Base-by-base conservation (phyloP, 768 basidiomycete species). In the Boletus sensibilis region DNA sequence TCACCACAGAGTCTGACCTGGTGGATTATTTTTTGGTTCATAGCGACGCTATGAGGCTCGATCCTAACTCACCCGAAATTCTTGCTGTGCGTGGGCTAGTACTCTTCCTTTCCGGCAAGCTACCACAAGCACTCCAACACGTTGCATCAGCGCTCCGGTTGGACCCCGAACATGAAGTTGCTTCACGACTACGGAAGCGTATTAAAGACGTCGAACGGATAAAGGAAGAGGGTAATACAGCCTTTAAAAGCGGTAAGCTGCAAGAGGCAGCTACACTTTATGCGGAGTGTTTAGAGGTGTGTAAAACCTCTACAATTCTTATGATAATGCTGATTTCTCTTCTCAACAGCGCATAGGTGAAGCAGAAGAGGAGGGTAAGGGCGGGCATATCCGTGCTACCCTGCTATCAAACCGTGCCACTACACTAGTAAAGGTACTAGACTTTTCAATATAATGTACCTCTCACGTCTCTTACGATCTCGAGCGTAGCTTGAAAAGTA, bases 321-420 rank as follows among this genome's bases (percentile, higher is more conserved):
- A 14, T 37, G 25, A 35, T 31, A 25, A 18, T 29, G 9, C 31
- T 60, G 16, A 62, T 50, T 50, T 21, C 20, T 27, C 33, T 41
- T 43, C 47, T 18, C 38, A 21, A 58, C n/a, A 90, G 86, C 79
- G 81, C 23, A 82, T 92, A 42, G 90, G 91, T 21, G 77, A 81
- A 20, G 71, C 72, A 5, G 82, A 84, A 35, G 86, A 88, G 41
- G 91, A 93, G 70, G 86, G 83, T 1, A 82, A 82, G 60, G 92
- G 93, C 18, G 92, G 92, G 9, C 83, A 88, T 52, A 86, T 94
- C 27, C 85, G 89, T 13, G 89, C 91, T 1, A 87, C 88, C 2
- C 73, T 95, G 4, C 74, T 93, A 10, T 90, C 87, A 2, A 95
- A 95, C 64, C 85, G 92, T 5, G 93, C 93, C 1, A 91, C 90